Evolutionary conservation across 169 alveolate species (phyloP).

Genomic region (Cytauxzoon felis): DNA sequence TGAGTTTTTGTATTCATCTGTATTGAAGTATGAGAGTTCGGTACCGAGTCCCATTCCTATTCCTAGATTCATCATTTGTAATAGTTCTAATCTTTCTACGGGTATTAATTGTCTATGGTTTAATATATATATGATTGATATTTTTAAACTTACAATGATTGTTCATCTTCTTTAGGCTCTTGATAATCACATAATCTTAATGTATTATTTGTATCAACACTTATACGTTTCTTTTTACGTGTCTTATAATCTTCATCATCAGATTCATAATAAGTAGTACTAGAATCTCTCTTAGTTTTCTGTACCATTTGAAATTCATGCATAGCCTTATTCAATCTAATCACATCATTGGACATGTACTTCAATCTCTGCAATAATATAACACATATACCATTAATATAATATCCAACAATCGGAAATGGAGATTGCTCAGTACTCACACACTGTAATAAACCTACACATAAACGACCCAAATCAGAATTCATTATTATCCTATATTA

Average conservation of each 20-base stretch:
- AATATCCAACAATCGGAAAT: slow-evolving; percentile 38
- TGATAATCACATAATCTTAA: background rate
- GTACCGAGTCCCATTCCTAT: slow-evolving; percentile 47
- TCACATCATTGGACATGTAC: slow-evolving; percentile 13
- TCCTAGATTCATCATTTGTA: slow-evolving; percentile 54
- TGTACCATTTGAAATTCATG: background rate
- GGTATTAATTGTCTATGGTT: slow-evolving; percentile 28
- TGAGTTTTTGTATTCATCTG: background rate
- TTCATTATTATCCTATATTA: slow-evolving; percentile 13
- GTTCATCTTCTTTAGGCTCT: background rate
- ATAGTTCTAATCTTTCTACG: slow-evolving; percentile 50
- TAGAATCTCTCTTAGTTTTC: slow-evolving; percentile 7
- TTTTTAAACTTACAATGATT: background rate
- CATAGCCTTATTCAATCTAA: background rate
- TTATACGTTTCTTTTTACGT: slow-evolving; percentile 4
- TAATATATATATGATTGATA: background rate
- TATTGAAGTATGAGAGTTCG: slow-evolving; percentile 14
- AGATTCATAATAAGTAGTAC: slow-evolving; percentile 21
- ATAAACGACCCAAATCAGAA: slow-evolving; percentile 26
- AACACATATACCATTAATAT: slow-evolving; percentile 54
- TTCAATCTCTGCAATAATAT: slow-evolving; percentile 19
- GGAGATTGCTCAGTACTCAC: slow-evolving; percentile 33
- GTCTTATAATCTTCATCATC: slow-evolving; percentile 33
- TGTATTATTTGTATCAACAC: slow-evolving; percentile 6
- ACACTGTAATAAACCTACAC: slow-evolving; percentile 32